A percentile compares a stretch with the other conserved stretches of the same genome.
Evolutionary conservation across 129 eudicot genomes (phyloP).

Genomic region (Apium graveolens): DNA sequence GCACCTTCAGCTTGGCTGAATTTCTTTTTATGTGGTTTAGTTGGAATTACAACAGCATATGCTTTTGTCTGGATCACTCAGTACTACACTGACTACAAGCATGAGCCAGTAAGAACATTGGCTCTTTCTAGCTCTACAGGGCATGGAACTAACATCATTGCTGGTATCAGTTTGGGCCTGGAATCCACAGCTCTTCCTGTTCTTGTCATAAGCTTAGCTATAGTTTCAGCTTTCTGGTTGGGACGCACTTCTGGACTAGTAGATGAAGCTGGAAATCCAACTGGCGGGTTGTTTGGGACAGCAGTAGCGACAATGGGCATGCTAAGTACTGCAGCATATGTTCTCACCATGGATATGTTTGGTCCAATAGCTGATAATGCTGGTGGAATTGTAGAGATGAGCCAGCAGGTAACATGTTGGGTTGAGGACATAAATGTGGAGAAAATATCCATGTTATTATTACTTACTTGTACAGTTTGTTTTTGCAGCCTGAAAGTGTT

Average conservation of each 20-base stretch:
- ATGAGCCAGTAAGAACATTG: conserved; percentile 84
- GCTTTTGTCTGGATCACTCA: conserved; percentile 79
- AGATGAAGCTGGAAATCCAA: conserved; percentile 82
- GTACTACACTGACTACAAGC: conserved; percentile 95
- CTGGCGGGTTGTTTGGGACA: conserved; percentile 97
- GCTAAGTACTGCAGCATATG: conserved; percentile 98
- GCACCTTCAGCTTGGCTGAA: conserved; percentile 98
- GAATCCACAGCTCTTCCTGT: conserved; percentile 98
- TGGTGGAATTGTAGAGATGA: conserved; percentile 99
- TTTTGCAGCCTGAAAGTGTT: conserved; percentile 90
- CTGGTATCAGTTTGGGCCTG: conserved; percentile 89
- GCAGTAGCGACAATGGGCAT: conserved; percentile 99
- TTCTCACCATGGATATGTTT: conserved; percentile 98
- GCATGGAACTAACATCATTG: conserved; percentile 96
- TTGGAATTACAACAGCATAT: conserved; percentile 89
- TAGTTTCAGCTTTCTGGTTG: conserved; percentile 81
- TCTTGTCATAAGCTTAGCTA: conserved; percentile 72
- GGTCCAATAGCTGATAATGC: conserved; percentile 99
- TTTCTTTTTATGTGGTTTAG: conserved; percentile 85
- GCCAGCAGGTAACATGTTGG: conserved; percentile 63
- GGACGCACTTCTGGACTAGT: conserved; percentile 92
- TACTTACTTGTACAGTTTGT: conserved; percentile 11
- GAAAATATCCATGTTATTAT: background rate
- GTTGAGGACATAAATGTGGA: background rate
- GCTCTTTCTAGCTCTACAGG: conserved; percentile 93